Evolutionary conservation across 2,329 filamentous ascomycete genomes (phyloP), one percentile per base, ranked within the genome.

Genomic region (Cercospora beticola): DNA sequence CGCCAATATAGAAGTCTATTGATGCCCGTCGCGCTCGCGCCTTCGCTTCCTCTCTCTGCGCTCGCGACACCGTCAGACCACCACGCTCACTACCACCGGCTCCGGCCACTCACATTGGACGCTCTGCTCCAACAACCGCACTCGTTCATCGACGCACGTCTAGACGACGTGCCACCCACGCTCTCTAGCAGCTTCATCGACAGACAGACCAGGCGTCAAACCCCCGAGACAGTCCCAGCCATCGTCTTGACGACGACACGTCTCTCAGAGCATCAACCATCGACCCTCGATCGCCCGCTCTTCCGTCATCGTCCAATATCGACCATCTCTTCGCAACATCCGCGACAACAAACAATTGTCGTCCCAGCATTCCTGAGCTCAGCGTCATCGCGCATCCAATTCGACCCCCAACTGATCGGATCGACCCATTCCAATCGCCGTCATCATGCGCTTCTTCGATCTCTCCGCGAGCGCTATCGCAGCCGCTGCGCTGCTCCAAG

Each of bases 401-500:
- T 43, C 52, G 64, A 60, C 68, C 63, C 61, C 57, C 64, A 58
- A 67, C 62, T 16, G 65, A 62, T 65, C 40, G 57, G 63, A 33
- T 64, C 49, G 66, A 64, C 70, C 40, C 70, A 66, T 68, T 65
- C 67, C 65, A 57, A 64, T 33, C 46, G 18, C 18, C 61, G 30
- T 62, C 46, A 72, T 28, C 63, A 76, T 76, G 74, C 74, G 74
- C 64, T 74, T 75, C 74, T 71, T 70, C 64, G 65, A 71, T 56
- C 23, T 73, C 56, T 68, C 70, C 63, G 54, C 70, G 23, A 60
- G 72, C 40, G 70, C 68, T 14, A 66, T 72, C 58, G 68, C 68
- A 56, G 68, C 70, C 49, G 60, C 67, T 49, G 71, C 66, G 31
- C 66, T 67, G 46, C 64, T 71, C 62, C 62, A 59, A 57, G 60